Evolutionary conservation across 352 stramenopile genomes (phyloP).

Genomic region (Pythium vanterpoolii): DNA sequence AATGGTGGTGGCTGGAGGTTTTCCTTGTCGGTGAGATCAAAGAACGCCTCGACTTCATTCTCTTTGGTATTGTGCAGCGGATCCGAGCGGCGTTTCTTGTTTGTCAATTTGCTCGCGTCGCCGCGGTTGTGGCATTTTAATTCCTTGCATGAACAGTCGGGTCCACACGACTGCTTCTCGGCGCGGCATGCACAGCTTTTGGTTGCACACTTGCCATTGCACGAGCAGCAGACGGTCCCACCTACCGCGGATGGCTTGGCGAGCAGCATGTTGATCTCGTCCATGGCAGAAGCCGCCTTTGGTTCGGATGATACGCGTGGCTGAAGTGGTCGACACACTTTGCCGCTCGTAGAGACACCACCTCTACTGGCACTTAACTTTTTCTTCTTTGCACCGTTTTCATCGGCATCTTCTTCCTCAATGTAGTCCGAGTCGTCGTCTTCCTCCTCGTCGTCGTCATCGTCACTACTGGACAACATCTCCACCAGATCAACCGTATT

Average conservation of each 20-base stretch:
- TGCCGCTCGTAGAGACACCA: no score
- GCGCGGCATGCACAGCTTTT: conserved; percentile 65
- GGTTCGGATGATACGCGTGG: conserved; percentile 2
- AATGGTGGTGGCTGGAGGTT: conserved; percentile 8
- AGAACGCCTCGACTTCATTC: conserved; percentile 40
- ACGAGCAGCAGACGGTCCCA: conserved; percentile 48
- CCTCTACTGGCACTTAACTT: conserved; percentile 1
- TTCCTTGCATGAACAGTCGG: conserved; percentile 52
- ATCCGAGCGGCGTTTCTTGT: conserved; percentile 22
- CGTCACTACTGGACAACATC: conserved; percentile 48
- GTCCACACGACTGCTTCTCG: conserved; percentile 35
- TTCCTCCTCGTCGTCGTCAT: conserved; percentile 55
- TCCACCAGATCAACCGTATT: conserved; percentile 45
- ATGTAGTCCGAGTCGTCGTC: conserved; percentile 68
- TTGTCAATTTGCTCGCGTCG: conserved; percentile 5
- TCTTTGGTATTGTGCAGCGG: conserved; percentile 23
- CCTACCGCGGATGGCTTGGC: conserved; percentile 30
- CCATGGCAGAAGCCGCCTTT: conserved; percentile 26
- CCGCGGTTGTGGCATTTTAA: conserved; percentile 57
- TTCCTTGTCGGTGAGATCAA: conserved; percentile 26
- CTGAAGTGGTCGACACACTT: conserved; percentile 11
- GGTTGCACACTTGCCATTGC: conserved; percentile 71
- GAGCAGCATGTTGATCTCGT: conserved; percentile 58
- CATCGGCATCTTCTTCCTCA: conserved; percentile 33
- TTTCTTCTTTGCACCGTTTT: conserved; percentile 5